Base-by-base conservation (phyloP, 2,329 filamentous ascomycete genomes). In the Trichoderma gracile region DNA sequence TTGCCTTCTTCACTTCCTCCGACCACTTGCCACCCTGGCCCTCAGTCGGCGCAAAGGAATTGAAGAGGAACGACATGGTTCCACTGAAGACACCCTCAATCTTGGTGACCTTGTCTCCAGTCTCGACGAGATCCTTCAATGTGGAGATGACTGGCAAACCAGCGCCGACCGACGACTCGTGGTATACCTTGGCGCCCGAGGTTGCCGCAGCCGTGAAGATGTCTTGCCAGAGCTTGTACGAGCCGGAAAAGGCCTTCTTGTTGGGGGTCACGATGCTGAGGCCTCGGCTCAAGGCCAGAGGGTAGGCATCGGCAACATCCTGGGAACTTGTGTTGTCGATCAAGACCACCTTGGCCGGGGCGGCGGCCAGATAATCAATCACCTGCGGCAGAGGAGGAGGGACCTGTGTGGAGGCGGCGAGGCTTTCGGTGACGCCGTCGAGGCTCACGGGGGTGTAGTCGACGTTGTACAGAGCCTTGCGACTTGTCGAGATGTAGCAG, bases 61-160 rank as follows among this genome's bases (percentile, higher is more conserved):
- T 98, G 87, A 99, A 98, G 46, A 99, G 84, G 83, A 97, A 99
- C 45, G 91, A 96, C 87, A 99, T 94, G 63, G 95, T 99, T 68
- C 95, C 95, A 67, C 92, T 96, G 80, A 99, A 98, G 58, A 99
- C 93, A 69, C 95, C 95, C 79, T 98, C 94, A 70, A 99, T 96
- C 79, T 89, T 93, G 62, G 86, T 92, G 5, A 99, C 89, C 75
- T 92, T 84, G 74, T 99, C 95, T 47, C 95, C 95, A 1, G 95
- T 99, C 68, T 93, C 90, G 25, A 97, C 86, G n/a, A 99, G 84
- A 72, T 99, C 95, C 74, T 93, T 93, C 68, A 99, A 81, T 0
- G 95, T 97, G 46, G 92, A 96, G 71, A 99, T 90, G 66, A 98
- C 90, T 5, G 95, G 95, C 56, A 99, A 84, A 5, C 95, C 95